Evolutionary conservation across 1,139 yeast genomes (phyloP).

Genomic region (Pneumocystis wakefieldiae): DNA sequence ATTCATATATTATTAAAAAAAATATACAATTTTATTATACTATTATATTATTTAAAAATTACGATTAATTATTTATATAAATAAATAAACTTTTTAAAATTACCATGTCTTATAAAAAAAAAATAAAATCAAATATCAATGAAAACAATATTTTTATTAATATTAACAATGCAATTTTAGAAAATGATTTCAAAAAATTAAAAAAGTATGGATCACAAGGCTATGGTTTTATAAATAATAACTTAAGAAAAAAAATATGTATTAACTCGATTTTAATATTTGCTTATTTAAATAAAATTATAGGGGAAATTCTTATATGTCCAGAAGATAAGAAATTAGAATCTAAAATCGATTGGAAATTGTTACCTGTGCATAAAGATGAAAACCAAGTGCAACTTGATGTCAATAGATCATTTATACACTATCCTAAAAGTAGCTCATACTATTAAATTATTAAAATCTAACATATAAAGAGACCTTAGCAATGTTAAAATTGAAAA

Average conservation of each 20-base stretch:
- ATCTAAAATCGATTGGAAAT: neutral
- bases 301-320: neutral
- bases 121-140: neutral
- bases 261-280: neutral
- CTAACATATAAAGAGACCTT: neutral
- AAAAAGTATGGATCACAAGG: neutral
- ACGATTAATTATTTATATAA: constrained; percentile 4
- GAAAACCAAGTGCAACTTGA: neutral
- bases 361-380: neutral
- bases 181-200: neutral
- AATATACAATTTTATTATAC: too few relatives aligned
- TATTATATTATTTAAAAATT: too few relatives aligned
- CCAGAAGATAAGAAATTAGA: neutral
- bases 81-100: neutral
- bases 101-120: neutral
- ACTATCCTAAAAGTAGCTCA: neutral
- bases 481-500: neutral
- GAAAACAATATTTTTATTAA: neutral
- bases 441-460: neutral
- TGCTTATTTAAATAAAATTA: neutral
- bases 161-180: neutral
- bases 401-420: neutral
- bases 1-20: too few relatives aligned
- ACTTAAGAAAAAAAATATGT: neutral
- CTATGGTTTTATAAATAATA: neutral